phyloP scores from a whole-genome alignment of 345 rosid genomes.

The Arabis alpina region DNA sequence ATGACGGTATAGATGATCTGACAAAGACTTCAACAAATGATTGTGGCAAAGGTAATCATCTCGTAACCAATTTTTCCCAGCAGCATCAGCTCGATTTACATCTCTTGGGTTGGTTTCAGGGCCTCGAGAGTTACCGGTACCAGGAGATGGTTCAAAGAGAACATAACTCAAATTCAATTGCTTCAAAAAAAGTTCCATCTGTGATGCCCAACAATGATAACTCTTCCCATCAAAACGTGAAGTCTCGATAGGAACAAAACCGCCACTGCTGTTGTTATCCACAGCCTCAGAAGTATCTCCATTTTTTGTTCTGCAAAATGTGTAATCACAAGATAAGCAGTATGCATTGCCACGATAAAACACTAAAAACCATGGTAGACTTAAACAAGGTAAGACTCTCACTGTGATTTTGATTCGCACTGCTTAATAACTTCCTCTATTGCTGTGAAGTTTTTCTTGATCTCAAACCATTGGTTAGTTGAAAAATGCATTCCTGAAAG shows the following conservation, averaged over 20 bases:
- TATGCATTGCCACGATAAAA: neutral
- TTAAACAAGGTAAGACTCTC: constrained; percentile 30
- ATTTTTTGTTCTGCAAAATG: constrained; percentile 39
- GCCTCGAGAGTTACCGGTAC: constrained; percentile 30
- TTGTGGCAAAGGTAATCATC: constrained; percentile 71
- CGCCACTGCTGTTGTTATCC: constrained; percentile 35
- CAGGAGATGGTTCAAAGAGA: constrained; percentile 64
- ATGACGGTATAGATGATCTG: constrained; percentile 64
- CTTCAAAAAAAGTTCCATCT: constrained; percentile 68
- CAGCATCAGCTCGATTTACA: constrained; percentile 44
- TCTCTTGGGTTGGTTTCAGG: constrained; percentile 45
- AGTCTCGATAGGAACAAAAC: constrained; percentile 48
- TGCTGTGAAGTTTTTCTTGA: constrained; percentile 56
- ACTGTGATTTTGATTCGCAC: constrained; percentile 63
- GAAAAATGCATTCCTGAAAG: constrained; percentile 62
- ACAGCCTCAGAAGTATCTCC: constrained; percentile 44
- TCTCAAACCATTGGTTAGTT: constrained; percentile 58
- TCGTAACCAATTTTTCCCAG: constrained; percentile 56
- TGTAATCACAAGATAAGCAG: neutral
- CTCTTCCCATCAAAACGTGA: constrained; percentile 79
- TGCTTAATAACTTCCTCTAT: constrained; percentile 62
- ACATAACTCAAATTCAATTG: constrained; percentile 66
- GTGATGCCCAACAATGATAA: constrained; percentile 61
- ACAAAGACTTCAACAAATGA: constrained; percentile 66
- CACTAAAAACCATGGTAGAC: no score